Percentiles rank a stretch among this genome's conserved stretches.
Evolutionary conservation across 1,284 basidiomycete genomes (phyloP).

Genomic region (Cutaneotrichosporon daszewskae): DNA sequence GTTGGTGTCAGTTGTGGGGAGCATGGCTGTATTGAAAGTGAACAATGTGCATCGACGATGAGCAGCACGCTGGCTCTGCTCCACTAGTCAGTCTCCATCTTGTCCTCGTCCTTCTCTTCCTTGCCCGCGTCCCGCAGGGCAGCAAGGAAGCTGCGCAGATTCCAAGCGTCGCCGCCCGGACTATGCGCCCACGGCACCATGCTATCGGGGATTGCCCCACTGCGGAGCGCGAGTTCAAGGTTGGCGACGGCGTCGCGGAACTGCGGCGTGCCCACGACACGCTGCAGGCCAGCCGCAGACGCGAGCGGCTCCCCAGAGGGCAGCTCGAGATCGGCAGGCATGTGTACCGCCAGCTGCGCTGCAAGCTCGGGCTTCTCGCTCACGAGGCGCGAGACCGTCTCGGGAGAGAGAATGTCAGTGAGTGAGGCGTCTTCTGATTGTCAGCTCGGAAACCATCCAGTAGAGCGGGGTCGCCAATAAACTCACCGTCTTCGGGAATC

Average conservation of each 20-base stretch:
- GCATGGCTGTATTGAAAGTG: not conserved
- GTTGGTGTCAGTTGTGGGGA: not conserved
- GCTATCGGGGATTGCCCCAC: conserved; percentile 37
- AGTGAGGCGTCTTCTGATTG: conserved; percentile 35
- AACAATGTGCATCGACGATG: too few relatives aligned
- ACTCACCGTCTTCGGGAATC: conserved; percentile 18
- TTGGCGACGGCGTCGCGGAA: conserved; percentile 41
- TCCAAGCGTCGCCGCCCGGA: conserved; percentile 31
- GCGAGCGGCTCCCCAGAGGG: conserved; percentile 4
- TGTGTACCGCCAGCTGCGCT: conserved; percentile 26
- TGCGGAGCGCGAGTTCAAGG: conserved; percentile 44
- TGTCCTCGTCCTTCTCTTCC: conserved; percentile 7
- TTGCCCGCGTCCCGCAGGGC: conserved; percentile 16
- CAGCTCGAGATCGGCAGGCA: conserved; percentile 35
- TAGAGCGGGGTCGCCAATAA: too few relatives aligned
- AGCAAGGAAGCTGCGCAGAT: conserved; percentile 40
- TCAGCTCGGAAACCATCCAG: too few relatives aligned
- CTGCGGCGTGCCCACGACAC: conserved; percentile 42
- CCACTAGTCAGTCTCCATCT: conserved; percentile 16
- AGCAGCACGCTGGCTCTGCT: too few relatives aligned
- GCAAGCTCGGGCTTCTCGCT: conserved; percentile 26
- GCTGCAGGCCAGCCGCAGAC: conserved; percentile 30
- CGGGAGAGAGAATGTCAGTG: conserved; percentile 39
- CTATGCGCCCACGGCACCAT: conserved; percentile 37
- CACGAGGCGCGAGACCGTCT: conserved; percentile 33